A percentile compares a stretch with the other conserved stretches of the same genome.
Evolutionary conservation across 1,139 yeast genomes (phyloP).

Genomic region (Candida albicans): DNA sequence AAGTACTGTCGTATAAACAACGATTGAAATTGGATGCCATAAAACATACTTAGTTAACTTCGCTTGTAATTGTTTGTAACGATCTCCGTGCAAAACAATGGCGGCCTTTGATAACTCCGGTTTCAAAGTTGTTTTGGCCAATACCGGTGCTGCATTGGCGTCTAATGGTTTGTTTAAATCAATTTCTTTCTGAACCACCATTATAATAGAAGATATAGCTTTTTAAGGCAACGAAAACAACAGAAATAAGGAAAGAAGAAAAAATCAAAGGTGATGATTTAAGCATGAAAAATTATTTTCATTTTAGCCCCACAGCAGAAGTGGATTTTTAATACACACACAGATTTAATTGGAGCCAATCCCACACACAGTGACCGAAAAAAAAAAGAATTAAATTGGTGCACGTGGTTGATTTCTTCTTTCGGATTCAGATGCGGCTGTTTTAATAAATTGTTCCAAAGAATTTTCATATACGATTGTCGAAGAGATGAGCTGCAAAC

Average conservation of each 20-base stretch:
- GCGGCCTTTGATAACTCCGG: conserved; percentile 64
- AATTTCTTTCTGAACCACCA: conserved; percentile 46
- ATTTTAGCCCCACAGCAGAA: too few relatives aligned
- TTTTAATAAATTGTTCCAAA: too few relatives aligned
- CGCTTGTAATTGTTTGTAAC: conserved; percentile 57
- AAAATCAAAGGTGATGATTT: not conserved
- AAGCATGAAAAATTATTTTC: not conserved
- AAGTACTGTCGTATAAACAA: conserved; percentile 24
- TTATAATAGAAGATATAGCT: conserved; percentile 6
- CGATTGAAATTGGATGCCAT: conserved; percentile 45
- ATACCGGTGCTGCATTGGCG: conserved; percentile 47
- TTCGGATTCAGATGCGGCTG: not conserved
- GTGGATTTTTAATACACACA: too few relatives aligned
- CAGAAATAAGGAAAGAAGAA: not conserved
- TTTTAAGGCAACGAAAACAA: not conserved
- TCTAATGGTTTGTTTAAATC: conserved; percentile 57
- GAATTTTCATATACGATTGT: too few relatives aligned
- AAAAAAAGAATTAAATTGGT: not conserved
- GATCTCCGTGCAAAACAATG: conserved; percentile 62
- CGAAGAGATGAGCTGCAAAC: too few relatives aligned
- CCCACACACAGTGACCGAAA: not conserved
- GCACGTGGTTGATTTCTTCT: conserved; percentile 2
- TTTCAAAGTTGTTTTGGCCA: conserved; percentile 42
- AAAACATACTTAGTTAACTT: conserved; percentile 48
- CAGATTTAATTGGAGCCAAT: not conserved